Conservation (phyloP, 179 eudicot genomes). For the Spinacia oleracea region DNA sequence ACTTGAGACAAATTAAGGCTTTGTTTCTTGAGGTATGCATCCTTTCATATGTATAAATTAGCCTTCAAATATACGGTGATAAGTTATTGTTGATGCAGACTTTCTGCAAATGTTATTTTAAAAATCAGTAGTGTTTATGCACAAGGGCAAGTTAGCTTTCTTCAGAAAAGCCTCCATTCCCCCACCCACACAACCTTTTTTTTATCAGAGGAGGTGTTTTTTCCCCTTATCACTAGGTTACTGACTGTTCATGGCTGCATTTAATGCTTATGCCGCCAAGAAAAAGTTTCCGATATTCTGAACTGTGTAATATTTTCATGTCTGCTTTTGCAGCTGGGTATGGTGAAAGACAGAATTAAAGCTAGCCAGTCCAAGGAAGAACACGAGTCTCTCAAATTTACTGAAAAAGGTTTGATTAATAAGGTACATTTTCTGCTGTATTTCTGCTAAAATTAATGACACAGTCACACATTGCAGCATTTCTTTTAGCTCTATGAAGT, state of each 20-base stretch:
- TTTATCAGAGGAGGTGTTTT: too few species aligned
- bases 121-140: conserved; percentile 5
- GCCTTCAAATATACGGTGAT: conserved; percentile 2
- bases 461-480: background rate
- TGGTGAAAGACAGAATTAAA: conserved; percentile 65
- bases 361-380: conserved; percentile 74
- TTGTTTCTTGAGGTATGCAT: conserved; percentile 81
- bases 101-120: background rate
- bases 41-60: conserved; percentile 3
- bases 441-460: conserved; percentile 2
- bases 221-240: too few species aligned
- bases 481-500: background rate
- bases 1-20: conserved; percentile 76
- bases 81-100: conserved; percentile 5
- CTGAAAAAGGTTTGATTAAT: conserved; percentile 79
- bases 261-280: background rate
- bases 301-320: background rate
- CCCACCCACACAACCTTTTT: background rate
- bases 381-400: conserved; percentile 67
- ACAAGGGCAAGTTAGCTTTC: background rate
- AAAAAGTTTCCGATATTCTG: background rate
- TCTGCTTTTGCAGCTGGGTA: conserved; percentile 55
- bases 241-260: too few species aligned
- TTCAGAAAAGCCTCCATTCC: background rate
- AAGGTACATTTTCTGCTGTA: conserved; percentile 51